These are phyloP conservation scores for Coemansia sp. DNA, from an alignment of 192 early-diverging fungal species.

Conservation along the genomic window DNA sequence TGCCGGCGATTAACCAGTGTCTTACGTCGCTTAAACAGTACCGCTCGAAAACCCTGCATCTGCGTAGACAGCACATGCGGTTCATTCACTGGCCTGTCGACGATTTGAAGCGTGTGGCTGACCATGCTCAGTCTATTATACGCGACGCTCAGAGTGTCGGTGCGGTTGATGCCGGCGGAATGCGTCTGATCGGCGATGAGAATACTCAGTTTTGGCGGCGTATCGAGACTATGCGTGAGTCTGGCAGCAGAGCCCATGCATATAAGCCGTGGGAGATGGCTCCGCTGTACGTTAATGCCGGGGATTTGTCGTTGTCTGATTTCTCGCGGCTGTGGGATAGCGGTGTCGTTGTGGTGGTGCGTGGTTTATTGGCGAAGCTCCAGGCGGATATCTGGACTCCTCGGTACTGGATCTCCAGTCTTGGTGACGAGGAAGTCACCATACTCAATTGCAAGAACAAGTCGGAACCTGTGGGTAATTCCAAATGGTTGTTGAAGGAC, in stretches of 20 bases:
- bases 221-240: conserved; percentile 13
- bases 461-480: conserved; percentile 7
- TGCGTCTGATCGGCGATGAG: not conserved
- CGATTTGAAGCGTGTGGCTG: not conserved
- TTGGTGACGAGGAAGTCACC: conserved; percentile 49
- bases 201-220: conserved; percentile 10
- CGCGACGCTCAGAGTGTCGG: not conserved
- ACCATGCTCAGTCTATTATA: not conserved
- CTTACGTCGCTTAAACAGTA: not conserved
- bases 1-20: not conserved
- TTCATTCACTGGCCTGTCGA: not conserved
- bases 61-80: conserved; percentile 18
- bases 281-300: conserved; percentile 15
- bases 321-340: conserved; percentile 42
- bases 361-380: conserved; percentile 19
- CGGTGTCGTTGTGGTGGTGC: conserved; percentile 35
- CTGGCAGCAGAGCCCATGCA: conserved; percentile 41
- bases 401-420: conserved; percentile 30
- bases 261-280: conserved; percentile 36
- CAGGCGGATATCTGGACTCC: conserved; percentile 31
- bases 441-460: conserved; percentile 59
- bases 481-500: conserved; percentile 34
- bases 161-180: conserved; percentile 18
- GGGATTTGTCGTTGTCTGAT: conserved; percentile 27
- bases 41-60: conserved; percentile 27